Evolutionary conservation across 768 basidiomycete species (phyloP).

Genomic region (Neoboletus subvelutipes): DNA sequence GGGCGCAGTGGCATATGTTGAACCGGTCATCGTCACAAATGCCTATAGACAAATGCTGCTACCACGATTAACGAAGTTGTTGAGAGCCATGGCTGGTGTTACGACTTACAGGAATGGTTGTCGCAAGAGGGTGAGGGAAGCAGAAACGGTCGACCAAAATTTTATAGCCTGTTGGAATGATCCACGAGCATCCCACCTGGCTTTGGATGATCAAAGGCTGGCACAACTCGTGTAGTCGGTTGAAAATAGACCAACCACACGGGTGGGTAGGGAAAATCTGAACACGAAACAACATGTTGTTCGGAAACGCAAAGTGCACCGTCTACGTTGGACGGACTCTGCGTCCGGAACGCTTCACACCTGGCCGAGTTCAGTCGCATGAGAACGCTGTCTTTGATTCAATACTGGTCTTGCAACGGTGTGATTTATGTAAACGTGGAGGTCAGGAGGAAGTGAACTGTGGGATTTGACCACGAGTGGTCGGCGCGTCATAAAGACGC

Average conservation of each 20-base stretch:
- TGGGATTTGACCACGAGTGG: not conserved
- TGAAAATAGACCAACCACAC: not conserved
- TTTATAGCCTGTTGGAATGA: not conserved
- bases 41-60: not conserved
- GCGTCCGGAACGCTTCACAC: not conserved
- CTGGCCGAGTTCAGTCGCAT: not conserved
- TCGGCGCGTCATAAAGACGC: not conserved
- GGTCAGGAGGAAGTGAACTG: not conserved
- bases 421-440: not conserved
- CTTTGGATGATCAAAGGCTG: not conserved
- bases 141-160: too few species aligned
- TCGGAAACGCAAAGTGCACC: not conserved
- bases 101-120: constrained; percentile 1
- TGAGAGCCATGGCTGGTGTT: not conserved
- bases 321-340: not conserved
- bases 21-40: not conserved
- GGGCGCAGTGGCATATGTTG: constrained; percentile 15
- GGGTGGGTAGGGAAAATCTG: not conserved
- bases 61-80: not conserved
- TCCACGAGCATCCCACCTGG: not conserved
- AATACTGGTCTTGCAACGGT: not conserved
- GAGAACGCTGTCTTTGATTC: not conserved
- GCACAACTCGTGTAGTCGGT: not conserved
- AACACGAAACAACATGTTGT: not conserved
- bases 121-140: not conserved